These are phyloP conservation scores for Penicillium sp. DNA, from an alignment of 2,329 filamentous ascomycete genomes.

Conservation along the genomic window DNA sequence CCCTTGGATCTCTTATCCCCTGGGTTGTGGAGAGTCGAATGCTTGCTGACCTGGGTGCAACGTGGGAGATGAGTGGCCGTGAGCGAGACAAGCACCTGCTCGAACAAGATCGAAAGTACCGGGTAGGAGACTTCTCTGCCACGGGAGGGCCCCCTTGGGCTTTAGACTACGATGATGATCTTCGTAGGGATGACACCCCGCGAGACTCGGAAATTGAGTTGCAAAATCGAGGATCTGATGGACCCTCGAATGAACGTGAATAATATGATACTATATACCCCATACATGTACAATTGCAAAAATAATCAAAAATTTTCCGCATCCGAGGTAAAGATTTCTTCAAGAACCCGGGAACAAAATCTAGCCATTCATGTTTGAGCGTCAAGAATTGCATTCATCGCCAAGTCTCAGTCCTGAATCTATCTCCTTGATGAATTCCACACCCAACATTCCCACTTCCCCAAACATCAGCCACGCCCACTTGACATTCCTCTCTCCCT, in stretches of 20 bases:
- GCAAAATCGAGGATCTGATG: neutral
- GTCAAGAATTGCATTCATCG: no score
- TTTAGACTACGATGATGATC: constrained; percentile 10
- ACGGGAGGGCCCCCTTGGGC: neutral
- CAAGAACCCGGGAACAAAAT: no score
- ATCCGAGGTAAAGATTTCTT: no score
- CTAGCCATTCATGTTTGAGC: no score
- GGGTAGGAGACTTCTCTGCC: constrained; percentile 5
- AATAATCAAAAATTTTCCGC: no score
- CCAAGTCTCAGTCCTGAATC: no score
- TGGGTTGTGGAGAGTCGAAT: constrained; percentile 13
- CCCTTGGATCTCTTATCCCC: constrained; percentile 15
- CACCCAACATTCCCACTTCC: no score
- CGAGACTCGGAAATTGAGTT: neutral
- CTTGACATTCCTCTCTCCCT: no score
- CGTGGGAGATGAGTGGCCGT: constrained; percentile 4
- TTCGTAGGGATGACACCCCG: neutral
- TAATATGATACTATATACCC: neutral
- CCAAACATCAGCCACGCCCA: no score
- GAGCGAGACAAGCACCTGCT: constrained; percentile 10
- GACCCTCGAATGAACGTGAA: neutral
- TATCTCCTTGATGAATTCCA: no score
- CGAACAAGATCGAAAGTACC: constrained; percentile 6
- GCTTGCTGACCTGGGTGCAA: constrained; percentile 11
- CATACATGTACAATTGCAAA: no score